Evolutionary conservation across 305 asterid genomes (phyloP).

Genomic region (Plantago coronopus): DNA sequence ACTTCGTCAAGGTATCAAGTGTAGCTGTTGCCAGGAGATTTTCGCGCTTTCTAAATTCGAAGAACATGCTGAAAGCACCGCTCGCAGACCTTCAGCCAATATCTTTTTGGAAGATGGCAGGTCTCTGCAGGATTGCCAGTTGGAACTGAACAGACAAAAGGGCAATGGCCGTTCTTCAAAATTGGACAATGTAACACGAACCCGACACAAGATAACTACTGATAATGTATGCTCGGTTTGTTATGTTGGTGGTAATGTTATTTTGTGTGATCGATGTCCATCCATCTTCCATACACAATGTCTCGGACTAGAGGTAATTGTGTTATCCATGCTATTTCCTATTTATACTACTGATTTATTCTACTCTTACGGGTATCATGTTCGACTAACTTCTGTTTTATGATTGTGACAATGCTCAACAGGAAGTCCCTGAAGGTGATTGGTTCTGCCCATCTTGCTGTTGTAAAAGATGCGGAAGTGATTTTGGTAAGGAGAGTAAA

Average conservation of each 20-base stretch:
- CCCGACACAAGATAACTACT: constrained; percentile 24
- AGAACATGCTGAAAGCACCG: constrained; percentile 67
- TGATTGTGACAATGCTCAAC: constrained; percentile 28
- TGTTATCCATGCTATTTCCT: constrained; percentile 13
- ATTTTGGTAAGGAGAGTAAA: constrained; percentile 28
- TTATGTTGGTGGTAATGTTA: constrained; percentile 72
- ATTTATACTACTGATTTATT: no score
- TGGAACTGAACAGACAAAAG: constrained; percentile 37
- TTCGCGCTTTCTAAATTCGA: constrained; percentile 59
- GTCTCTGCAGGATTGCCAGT: constrained; percentile 65
- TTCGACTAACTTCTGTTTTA: constrained; percentile 1
- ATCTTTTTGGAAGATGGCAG: constrained; percentile 73
- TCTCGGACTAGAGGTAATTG: constrained; percentile 69
- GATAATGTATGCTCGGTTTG: constrained; percentile 83
- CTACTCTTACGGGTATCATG: no score
- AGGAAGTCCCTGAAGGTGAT: constrained; percentile 85
- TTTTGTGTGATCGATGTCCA: constrained; percentile 88
- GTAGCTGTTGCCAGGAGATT: constrained; percentile 56
- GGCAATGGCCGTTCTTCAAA: constrained; percentile 20
- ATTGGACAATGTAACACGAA: constrained; percentile 26
- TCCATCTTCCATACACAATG: constrained; percentile 77
- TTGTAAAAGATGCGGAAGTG: constrained; percentile 63
- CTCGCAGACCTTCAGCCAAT: constrained; percentile 58
- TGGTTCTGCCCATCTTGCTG: constrained; percentile 98
- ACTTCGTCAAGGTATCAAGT: constrained; percentile 80